phyloP scores from a whole-genome alignment of 208 protist species.

The Trichomonas gallinae region DNA sequence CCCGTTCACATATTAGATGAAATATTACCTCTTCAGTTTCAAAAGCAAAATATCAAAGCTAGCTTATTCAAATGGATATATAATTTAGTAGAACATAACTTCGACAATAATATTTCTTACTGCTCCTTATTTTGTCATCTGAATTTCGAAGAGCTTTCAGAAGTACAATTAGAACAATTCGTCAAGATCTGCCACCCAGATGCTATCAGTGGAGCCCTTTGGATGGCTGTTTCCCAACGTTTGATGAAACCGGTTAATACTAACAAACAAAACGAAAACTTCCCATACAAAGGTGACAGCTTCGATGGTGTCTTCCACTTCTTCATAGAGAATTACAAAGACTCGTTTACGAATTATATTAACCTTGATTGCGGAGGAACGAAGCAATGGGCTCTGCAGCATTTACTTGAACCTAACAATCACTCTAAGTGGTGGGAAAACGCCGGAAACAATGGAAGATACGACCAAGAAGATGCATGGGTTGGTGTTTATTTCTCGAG shows the following conservation, averaged over 20 bases:
- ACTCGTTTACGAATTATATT: background rate
- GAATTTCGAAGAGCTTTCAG: background rate
- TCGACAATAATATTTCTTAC: background rate
- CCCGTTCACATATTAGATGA: background rate
- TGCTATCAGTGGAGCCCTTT: background rate
- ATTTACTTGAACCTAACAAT: background rate
- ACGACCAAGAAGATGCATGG: background rate
- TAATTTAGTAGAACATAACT: background rate
- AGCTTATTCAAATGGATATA: background rate
- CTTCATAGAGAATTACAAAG: background rate
- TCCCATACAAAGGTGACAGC: background rate
- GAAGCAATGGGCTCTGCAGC: background rate
- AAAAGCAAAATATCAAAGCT: background rate
- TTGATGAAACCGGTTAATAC: background rate
- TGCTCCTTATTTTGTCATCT: background rate
- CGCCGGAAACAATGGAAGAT: background rate
- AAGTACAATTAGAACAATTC: background rate
- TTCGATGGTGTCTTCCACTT: background rate
- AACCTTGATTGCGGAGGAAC: background rate
- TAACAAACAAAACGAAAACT: background rate
- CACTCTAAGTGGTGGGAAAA: background rate
- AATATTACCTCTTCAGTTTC: background rate
- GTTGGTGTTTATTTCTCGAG: background rate
- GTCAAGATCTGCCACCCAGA: background rate
- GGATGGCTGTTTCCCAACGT: background rate